phyloP scores from a whole-genome alignment of 2,329 filamentous ascomycete genomes.

The Lasiodiplodia theobromae region DNA sequence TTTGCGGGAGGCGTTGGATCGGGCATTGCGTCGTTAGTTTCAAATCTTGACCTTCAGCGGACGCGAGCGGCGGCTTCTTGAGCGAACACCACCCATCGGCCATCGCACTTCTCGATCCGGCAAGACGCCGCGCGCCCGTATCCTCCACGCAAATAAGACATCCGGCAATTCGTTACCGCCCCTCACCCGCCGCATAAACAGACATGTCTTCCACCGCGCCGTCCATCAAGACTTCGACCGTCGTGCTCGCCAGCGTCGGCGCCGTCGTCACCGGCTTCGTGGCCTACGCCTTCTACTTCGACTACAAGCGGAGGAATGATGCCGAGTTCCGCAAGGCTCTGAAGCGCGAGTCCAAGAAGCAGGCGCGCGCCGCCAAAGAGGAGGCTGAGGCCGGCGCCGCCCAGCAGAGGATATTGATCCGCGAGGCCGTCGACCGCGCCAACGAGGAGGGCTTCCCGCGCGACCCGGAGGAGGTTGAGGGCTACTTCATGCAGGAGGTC shows the following conservation, averaged over 20 bases:
- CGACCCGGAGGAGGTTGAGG: constrained; percentile 91
- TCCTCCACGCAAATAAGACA: constrained; percentile 25
- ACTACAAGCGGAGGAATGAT: constrained; percentile 69
- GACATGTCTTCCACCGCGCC: constrained; percentile 41
- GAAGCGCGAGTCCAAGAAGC: constrained; percentile 77
- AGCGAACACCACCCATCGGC: constrained; percentile 12
- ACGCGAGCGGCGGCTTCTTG: constrained; percentile 18
- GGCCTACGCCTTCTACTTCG: constrained; percentile 72
- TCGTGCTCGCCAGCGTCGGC: constrained; percentile 65
- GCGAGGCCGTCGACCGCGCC: constrained; percentile 76
- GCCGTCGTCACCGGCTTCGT: constrained; percentile 65
- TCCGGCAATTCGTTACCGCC: not conserved
- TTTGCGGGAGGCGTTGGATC: constrained; percentile 9
- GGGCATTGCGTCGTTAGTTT: constrained; percentile 25
- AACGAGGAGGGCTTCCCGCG: constrained; percentile 91
- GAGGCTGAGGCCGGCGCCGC: constrained; percentile 70
- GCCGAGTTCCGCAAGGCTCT: constrained; percentile 68
- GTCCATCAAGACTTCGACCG: constrained; percentile 63
- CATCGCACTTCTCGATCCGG: constrained; percentile 18
- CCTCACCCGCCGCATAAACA: not conserved
- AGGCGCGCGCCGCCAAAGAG: constrained; percentile 75
- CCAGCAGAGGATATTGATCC: constrained; percentile 76
- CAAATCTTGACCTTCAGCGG: constrained; percentile 21
- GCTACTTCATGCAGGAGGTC: constrained; percentile 96
- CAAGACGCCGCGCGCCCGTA: constrained; percentile 19